Conservation (phyloP, 129 eudicot species). For the Mikania micrantha region DNA sequence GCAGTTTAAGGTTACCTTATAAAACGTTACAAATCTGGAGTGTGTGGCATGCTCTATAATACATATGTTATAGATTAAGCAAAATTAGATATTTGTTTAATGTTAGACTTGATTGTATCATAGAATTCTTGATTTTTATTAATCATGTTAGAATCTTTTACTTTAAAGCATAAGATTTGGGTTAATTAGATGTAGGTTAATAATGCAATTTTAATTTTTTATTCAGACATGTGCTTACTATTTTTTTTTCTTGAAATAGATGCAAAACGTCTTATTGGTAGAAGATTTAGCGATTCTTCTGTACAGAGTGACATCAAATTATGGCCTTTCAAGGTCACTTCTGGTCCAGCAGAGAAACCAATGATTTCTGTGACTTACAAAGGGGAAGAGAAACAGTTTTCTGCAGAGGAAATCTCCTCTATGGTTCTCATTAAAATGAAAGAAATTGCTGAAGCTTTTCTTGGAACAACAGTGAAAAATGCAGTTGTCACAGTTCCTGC, state of each 20-base stretch:
- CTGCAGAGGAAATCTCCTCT: slow-evolving; percentile 27
- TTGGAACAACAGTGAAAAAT: slow-evolving; percentile 22
- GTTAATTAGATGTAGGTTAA: neutral
- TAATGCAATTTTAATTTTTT: too few species aligned
- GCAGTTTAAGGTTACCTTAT: neutral
- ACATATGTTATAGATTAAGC: neutral
- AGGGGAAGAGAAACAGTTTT: slow-evolving; percentile 26
- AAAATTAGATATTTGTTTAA: too few species aligned
- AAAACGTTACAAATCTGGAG: neutral
- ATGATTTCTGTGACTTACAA: slow-evolving; percentile 28
- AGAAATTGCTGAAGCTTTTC: slow-evolving; percentile 31
- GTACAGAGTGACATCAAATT: slow-evolving; percentile 23
- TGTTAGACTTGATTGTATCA: neutral
- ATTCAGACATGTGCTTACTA: neutral
- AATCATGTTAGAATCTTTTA: neutral
- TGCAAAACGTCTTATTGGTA: slow-evolving; percentile 26
- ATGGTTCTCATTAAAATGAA: slow-evolving; percentile 28
- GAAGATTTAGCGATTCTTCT: slow-evolving; percentile 21
- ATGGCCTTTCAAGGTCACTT: slow-evolving; percentile 20
- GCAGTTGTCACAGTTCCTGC: slow-evolving; percentile 33
- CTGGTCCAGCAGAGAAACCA: slow-evolving; percentile 28
- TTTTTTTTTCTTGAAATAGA: neutral
- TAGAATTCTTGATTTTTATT: neutral
- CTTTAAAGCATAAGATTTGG: neutral
- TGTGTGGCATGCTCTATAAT: neutral